phyloP scores from a whole-genome alignment of 192 early-diverging fungal species.

The Coemansia umbellata region DNA sequence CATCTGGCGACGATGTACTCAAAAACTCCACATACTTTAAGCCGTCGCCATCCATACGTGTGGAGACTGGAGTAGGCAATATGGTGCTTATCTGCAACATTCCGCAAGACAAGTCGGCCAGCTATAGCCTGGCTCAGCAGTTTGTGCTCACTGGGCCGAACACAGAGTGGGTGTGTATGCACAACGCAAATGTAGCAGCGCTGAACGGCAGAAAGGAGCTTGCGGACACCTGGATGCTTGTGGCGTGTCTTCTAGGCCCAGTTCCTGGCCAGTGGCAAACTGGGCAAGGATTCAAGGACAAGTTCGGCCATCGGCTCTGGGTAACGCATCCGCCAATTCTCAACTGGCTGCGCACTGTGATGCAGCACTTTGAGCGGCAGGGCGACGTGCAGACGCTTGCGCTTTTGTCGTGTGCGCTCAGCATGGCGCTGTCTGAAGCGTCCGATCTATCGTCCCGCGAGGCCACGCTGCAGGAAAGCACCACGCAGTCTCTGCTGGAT shows the following conservation, averaged over 20 bases:
- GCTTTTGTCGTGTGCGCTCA: slow-evolving; percentile 40
- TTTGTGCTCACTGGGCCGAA: slow-evolving; percentile 24
- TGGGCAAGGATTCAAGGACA: background rate
- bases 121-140: slow-evolving; percentile 22
- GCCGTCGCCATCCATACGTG: background rate
- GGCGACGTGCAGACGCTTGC: slow-evolving; percentile 52
- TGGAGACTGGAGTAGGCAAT: slow-evolving; percentile 34
- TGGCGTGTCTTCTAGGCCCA: slow-evolving; percentile 24
- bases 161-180: slow-evolving; percentile 24
- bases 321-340: slow-evolving; percentile 20
- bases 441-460: too few relatives aligned
- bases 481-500: background rate
- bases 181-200: slow-evolving; percentile 27
- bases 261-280: background rate
- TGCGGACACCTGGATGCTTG: slow-evolving; percentile 38
- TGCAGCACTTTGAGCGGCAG: slow-evolving; percentile 24
- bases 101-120: slow-evolving; percentile 20
- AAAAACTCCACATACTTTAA: slow-evolving; percentile 12
- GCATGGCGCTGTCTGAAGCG: slow-evolving; percentile 1
- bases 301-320: slow-evolving; percentile 10
- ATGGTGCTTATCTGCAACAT: slow-evolving; percentile 10
- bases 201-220: slow-evolving; percentile 8
- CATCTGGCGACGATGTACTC: slow-evolving; percentile 2
- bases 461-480: too few relatives aligned
- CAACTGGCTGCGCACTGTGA: slow-evolving; percentile 28